Evolutionary conservation across 805 yeast genomes (phyloP), one percentile per base, ranked within the genome.

Genomic region (Hanseniaspora taiwanica): DNA sequence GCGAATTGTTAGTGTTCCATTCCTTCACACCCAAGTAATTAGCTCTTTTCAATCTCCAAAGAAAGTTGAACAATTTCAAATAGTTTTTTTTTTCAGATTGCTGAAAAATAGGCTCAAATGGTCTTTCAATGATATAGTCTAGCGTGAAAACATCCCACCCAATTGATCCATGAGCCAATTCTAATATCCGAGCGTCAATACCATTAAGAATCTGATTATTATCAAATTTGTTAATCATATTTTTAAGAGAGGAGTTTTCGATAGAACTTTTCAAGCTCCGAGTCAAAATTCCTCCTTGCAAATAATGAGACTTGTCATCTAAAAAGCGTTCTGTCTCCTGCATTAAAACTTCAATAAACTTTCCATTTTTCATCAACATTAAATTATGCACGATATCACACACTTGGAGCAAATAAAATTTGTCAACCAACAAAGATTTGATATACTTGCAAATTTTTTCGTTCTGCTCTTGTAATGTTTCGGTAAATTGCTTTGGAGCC

Each of bases 131-230:
- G 40, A 71, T 64, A 56, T 82, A 91, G 53, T 86, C 96, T 27
- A 87, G 62, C 0, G 96, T 84, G 55, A 89, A 87, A 2, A 82
- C 85, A 53, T 87, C 94, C 96, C 96, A 87, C 1, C 95, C 96
- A 38, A 74, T 60, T 21, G 76, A 73, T 0, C 84, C 80, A 48
- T 78, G 83, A 3, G 78, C 78, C 37, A 80, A 60, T 43, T 81
- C 85, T 37, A 87, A 64, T 18, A 87, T 67, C 35, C 96, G 65
- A 0, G 96, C 95, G 63, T 91, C 97, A 10, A 89, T 54, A 38
- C 82, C 60, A 35, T 69, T 62, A 10, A 72, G 54, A 8, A 72
- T 66, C 14, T 56, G 62, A 2, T 58, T 63, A 2, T 49, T 46
- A 19, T 63, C 66, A 1, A 59, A 50, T 25, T 58, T 56, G 32